Percentiles rank a stretch among this genome's conserved stretches.
phyloP scores from a whole-genome alignment of 805 yeast species.

The Metschnikowia borealis region DNA sequence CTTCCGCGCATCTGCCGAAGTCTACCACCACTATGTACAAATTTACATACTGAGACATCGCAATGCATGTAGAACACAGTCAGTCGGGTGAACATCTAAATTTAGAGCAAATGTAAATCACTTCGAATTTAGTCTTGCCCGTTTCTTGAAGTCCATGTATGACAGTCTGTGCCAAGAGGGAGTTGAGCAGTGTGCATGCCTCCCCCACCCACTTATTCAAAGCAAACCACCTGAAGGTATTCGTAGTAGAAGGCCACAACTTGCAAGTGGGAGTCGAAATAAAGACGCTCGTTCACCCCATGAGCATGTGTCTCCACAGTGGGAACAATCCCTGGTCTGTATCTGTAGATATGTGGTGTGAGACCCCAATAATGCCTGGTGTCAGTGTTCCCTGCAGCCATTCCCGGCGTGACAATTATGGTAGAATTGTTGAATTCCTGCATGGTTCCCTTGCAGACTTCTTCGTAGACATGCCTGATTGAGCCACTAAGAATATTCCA shows the following conservation, averaged over 20 bases:
- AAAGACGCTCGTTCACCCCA: conserved; percentile 53
- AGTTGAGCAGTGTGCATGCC: background rate
- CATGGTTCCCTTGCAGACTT: conserved; percentile 30
- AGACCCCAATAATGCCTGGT: conserved; percentile 62
- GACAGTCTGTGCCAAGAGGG: too few relatives aligned
- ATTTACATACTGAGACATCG: too few relatives aligned
- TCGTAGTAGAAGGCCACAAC: conserved; percentile 47
- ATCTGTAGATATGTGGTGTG: conserved; percentile 56
- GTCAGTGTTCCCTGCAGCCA: conserved; percentile 70
- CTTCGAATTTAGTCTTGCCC: too few relatives aligned
- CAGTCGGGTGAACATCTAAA: too few relatives aligned
- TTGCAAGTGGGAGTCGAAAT: conserved; percentile 54
- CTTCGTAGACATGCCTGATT: conserved; percentile 43
- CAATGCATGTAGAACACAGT: too few relatives aligned
- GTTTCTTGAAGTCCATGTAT: too few relatives aligned
- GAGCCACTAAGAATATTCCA: conserved; percentile 44
- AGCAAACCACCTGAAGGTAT: conserved; percentile 17
- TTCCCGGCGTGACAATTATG: conserved; percentile 50
- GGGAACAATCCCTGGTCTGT: conserved; percentile 42
- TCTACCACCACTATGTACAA: too few relatives aligned
- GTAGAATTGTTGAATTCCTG: conserved; percentile 21
- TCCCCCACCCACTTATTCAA: background rate
- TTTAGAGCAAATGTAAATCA: too few relatives aligned
- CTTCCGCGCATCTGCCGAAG: too few relatives aligned
- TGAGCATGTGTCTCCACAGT: conserved; percentile 30